Evolutionary conservation across 2,329 filamentous ascomycete species (phyloP).

Genomic region (Chrysoporthe austroafricana): DNA sequence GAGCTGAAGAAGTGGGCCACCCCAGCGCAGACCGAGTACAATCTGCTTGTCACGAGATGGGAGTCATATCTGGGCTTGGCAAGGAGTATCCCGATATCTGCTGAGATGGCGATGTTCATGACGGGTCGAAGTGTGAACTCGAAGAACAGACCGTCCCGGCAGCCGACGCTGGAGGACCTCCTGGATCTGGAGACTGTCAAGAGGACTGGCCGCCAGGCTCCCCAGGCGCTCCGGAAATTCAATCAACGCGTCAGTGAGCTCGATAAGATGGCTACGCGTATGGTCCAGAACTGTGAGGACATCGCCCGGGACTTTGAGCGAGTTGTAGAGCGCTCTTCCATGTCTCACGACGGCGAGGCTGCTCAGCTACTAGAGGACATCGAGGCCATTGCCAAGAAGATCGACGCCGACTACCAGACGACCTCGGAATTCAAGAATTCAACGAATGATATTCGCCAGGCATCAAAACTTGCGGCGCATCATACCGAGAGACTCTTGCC

Average conservation of each 20-base stretch:
- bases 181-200: conserved; percentile 74
- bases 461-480: conserved; percentile 65
- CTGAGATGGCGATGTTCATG: conserved; percentile 69
- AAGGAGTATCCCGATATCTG: conserved; percentile 64
- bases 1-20: conserved; percentile 73
- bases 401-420: conserved; percentile 82
- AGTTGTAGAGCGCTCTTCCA: conserved; percentile 55
- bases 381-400: conserved; percentile 81
- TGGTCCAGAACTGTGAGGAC: conserved; percentile 64
- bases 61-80: conserved; percentile 70
- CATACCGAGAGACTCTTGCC: conserved; percentile 67
- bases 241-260: conserved; percentile 62
- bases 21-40: conserved; percentile 69
- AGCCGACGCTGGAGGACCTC: conserved; percentile 72
- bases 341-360: conserved; percentile 65
- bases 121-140: conserved; percentile 50
- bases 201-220: conserved; percentile 70
- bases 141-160: conserved; percentile 48
- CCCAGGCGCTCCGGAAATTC: conserved; percentile 62
- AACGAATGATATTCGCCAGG: conserved; percentile 61
- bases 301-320: conserved; percentile 68
- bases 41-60: conserved; percentile 66
- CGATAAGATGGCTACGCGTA: conserved; percentile 61
- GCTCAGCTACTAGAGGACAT: conserved; percentile 79
- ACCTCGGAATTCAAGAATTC: conserved; percentile 70